phyloP scores from a whole-genome alignment of 495 filamentous ascomycete species.

The Tuber melanosporum region DNA sequence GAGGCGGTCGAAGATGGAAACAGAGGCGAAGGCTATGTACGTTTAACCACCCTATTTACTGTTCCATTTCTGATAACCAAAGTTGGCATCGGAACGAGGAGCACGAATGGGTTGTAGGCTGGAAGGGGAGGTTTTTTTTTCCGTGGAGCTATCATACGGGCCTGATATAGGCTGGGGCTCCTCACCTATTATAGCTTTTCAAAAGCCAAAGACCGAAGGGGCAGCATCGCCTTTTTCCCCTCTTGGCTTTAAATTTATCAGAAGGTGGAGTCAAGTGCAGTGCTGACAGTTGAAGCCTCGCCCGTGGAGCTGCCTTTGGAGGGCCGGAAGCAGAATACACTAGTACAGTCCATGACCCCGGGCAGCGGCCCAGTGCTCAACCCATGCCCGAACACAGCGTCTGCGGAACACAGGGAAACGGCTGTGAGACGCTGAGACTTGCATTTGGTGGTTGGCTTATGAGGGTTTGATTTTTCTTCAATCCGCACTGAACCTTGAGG shows the following conservation, averaged over 20 bases:
- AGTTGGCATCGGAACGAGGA: background rate
- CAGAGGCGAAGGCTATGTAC: background rate
- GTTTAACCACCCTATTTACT: background rate
- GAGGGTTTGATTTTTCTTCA: background rate
- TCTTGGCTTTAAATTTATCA: conserved; percentile 15
- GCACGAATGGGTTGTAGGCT: background rate
- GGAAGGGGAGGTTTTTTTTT: background rate
- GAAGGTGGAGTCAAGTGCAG: conserved; percentile 16
- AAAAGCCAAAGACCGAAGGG: background rate
- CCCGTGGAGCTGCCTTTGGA: conserved; percentile 32
- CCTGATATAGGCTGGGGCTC: conserved; percentile 8
- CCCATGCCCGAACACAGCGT: background rate
- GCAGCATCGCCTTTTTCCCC: conserved; percentile 12
- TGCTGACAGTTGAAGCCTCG: conserved; percentile 9
- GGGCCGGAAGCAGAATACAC: background rate
- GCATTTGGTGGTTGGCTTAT: background rate
- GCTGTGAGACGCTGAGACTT: background rate
- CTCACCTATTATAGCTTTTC: conserved; percentile 9
- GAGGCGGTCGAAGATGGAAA: background rate
- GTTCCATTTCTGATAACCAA: background rate
- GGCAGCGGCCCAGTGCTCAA: background rate
- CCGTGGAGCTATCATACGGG: conserved; percentile 8
- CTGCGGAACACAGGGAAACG: background rate
- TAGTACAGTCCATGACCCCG: background rate
- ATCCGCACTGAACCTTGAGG: background rate